phyloP scores from a whole-genome alignment of 225 moss, liverwort and hornwort species.

The Pleurozium schreberi region DNA sequence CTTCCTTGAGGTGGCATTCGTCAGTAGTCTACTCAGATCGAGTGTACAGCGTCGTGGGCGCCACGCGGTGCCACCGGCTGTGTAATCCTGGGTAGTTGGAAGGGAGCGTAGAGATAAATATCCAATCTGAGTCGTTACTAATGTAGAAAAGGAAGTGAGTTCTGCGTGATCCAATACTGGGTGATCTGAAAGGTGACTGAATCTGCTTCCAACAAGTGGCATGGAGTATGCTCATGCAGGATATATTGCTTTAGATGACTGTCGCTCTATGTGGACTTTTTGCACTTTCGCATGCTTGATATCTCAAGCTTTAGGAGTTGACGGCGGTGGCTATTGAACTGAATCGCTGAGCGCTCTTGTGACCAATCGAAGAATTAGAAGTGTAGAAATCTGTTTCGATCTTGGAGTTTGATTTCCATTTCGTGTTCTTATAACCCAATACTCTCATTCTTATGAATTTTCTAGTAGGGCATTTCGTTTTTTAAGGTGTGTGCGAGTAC shows the following conservation, averaged over 20 bases:
- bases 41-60: neutral
- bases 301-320: neutral
- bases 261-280: neutral
- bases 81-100: neutral
- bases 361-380: neutral
- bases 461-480: neutral
- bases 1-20: neutral
- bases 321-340: neutral
- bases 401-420: too few species aligned
- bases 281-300: too few species aligned
- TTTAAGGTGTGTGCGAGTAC: neutral
- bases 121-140: neutral
- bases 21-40: neutral
- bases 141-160: neutral
- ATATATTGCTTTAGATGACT: neutral
- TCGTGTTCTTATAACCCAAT: neutral
- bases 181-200: neutral
- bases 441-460: neutral
- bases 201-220: neutral
- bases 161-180: neutral
- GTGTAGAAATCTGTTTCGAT: neutral
- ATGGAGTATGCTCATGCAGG: neutral
- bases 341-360: neutral
- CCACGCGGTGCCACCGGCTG: neutral
- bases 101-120: too few species aligned